Evolutionary conservation across 495 filamentous ascomycete genomes (phyloP).

Genomic region (Aspergillus mulundensis): DNA sequence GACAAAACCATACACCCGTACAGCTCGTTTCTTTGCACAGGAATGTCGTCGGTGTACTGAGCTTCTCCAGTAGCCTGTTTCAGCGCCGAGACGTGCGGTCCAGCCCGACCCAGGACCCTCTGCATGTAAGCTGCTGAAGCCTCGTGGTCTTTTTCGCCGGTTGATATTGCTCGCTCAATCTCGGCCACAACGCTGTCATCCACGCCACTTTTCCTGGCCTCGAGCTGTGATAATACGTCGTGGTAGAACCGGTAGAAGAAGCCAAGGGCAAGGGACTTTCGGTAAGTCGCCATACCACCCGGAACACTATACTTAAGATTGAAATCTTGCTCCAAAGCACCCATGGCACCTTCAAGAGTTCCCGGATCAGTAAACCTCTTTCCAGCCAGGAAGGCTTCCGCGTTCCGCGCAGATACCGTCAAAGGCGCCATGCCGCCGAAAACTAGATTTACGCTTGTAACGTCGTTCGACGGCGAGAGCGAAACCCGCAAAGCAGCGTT

Average conservation of each 20-base stretch:
- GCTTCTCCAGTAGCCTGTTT: conserved; percentile 94
- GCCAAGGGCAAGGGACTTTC: conserved; percentile 81
- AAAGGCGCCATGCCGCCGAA: conserved; percentile 91
- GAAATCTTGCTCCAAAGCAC: conserved; percentile 80
- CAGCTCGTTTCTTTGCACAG: conserved; percentile 78
- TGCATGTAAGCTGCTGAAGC: conserved; percentile 55
- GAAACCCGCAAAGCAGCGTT: conserved; percentile 74
- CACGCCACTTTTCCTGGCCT: conserved; percentile 41
- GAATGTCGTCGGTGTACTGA: conserved; percentile 95
- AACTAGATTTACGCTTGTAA: conserved; percentile 68
- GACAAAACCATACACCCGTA: conserved; percentile 85
- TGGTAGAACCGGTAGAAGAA: conserved; percentile 93
- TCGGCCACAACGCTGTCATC: conserved; percentile 54
- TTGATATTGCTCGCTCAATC: conserved; percentile 58
- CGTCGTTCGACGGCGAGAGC: conserved; percentile 59
- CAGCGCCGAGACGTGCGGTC: conserved; percentile 82
- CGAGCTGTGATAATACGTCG: conserved; percentile 53
- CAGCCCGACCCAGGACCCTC: conserved; percentile 73
- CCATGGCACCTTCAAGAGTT: conserved; percentile 85
- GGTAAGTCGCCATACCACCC: conserved; percentile 93
- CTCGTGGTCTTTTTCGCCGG: conserved; percentile 50
- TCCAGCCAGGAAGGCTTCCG: conserved; percentile 64
- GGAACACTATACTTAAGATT: conserved; percentile 80
- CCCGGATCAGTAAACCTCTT: conserved; percentile 74
- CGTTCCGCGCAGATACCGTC: conserved; percentile 76